Base-by-base conservation (phyloP, 139 green algal genomes). In the Parachlorella kessleri region DNA sequence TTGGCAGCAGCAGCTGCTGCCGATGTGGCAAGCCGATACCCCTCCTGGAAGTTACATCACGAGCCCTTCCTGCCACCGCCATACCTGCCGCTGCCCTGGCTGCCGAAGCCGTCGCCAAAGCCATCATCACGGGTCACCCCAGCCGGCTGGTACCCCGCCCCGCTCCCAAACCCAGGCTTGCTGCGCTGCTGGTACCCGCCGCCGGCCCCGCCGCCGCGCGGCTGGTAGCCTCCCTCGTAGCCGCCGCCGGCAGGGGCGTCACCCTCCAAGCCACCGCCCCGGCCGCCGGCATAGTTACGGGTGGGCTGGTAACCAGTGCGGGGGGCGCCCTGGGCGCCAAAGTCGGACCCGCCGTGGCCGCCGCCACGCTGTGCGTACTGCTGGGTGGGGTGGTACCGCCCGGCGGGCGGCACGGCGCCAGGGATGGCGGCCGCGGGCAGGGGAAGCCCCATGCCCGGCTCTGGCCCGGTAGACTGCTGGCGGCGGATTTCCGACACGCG, bases 401-500 rank as follows among this genome's bases (percentile, higher is more conserved):
- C 48, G 14, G 14, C 14, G 21, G 48, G 48, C 14, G 48, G 14
- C 14, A 18, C 48, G 48, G 21, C 48, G 14, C 48, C 48, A 18
- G 48, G 14, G 21, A 18, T 18, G 48, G 21, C 48, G 14, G 14
- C 48, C 14, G 48, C 48, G 21, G 48, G 48, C n/a, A n/a, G n/a
- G n/a, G n/a, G n/a, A n/a, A n/a, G n/a, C n/a, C n/a, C n/a, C 48
- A 59, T 59, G 14, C 48, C 48, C 48, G 21, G 14, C 48, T 28
- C 48, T 18, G 14, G 14, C 21, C 14, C 48, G 14, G 14, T 18
- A 28, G 48, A 59, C 79, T 90, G 88, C 66, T 89, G 72, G 26
- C 81, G 75, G 33, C 89, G 78, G 24, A 91, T 84, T 65, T 91
- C 81, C 18, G 77, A 88, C 14, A 91, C 83, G 1, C 89, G 88